Percentiles rank a stretch among this genome's conserved stretches.
These are phyloP conservation scores for Thraustochytrium aureum DNA, from an alignment of 352 stramenopile genomes.

Conservation along the genomic window DNA sequence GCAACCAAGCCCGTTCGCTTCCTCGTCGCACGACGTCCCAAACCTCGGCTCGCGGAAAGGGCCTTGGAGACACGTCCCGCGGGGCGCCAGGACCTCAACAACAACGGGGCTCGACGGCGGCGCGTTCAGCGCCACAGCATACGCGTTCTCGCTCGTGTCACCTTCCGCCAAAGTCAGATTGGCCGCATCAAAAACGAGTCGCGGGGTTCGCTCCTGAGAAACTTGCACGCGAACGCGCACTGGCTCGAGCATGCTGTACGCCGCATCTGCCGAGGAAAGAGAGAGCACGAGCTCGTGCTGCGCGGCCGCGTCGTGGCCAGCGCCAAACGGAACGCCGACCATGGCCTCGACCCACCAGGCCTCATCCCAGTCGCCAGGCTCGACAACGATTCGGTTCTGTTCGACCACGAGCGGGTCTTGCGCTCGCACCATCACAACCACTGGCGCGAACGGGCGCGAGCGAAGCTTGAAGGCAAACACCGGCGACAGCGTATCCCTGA, in stretches of 20 bases:
- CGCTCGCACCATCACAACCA: not conserved
- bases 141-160: not conserved
- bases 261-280: not conserved
- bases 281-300: too few relatives aligned
- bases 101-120: not conserved
- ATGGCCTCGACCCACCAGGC: not conserved
- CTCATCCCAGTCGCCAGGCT: not conserved
- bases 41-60: not conserved
- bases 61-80: not conserved
- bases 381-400: too few relatives aligned
- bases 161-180: constrained; percentile 4
- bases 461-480: not conserved
- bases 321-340: not conserved
- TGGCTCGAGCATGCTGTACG: not conserved
- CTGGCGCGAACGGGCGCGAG: not conserved
- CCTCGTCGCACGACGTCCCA: not conserved
- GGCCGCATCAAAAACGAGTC: not conserved
- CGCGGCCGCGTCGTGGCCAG: not conserved
- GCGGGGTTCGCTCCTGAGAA: too few relatives aligned
- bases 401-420: not conserved
- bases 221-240: not conserved
- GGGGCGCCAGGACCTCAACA: not conserved
- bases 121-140: not conserved
- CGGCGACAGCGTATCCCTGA: not conserved
- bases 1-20: not conserved